These are phyloP conservation scores for Mycena chlorophos DNA, from an alignment of 768 basidiomycete species.

Conservation along the genomic window DNA sequence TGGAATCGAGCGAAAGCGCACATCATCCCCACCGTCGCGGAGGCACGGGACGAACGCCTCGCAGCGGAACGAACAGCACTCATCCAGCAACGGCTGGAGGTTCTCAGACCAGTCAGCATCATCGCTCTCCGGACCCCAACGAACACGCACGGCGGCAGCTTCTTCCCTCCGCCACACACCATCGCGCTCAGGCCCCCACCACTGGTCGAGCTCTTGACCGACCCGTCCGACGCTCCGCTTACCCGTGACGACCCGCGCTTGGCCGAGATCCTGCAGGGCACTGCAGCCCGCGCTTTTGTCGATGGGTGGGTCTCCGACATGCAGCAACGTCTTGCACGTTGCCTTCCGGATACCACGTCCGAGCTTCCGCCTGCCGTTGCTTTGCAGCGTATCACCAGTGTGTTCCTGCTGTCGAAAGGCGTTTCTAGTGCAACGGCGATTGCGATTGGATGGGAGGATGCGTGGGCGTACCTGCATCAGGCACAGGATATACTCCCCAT, in stretches of 20 bases:
- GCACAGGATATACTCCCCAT: background rate
- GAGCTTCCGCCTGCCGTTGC: no score
- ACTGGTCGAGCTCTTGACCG: background rate
- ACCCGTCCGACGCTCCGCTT: background rate
- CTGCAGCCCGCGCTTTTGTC: background rate
- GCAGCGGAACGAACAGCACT: background rate
- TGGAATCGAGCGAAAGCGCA: constrained; percentile 7
- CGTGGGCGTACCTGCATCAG: constrained; percentile 1
- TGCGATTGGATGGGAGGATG: constrained; percentile 6
- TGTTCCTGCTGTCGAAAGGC: background rate
- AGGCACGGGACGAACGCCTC: background rate
- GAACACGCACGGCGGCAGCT: background rate
- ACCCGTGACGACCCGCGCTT: background rate
- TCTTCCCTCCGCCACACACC: constrained; percentile 1
- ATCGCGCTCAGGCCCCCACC: constrained; percentile 1
- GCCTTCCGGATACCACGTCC: background rate
- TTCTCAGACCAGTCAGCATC: background rate
- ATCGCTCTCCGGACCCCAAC: background rate
- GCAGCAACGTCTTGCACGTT: background rate
- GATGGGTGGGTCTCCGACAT: background rate
- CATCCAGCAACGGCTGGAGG: background rate
- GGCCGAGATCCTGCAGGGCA: background rate
- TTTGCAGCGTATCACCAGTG: constrained; percentile 3
- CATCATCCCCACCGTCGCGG: background rate
- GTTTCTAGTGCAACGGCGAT: background rate